Evolutionary conservation across 2,329 filamentous ascomycete genomes (phyloP), one percentile per base, ranked within the genome.

Genomic region (Davidsoniella virescens): DNA sequence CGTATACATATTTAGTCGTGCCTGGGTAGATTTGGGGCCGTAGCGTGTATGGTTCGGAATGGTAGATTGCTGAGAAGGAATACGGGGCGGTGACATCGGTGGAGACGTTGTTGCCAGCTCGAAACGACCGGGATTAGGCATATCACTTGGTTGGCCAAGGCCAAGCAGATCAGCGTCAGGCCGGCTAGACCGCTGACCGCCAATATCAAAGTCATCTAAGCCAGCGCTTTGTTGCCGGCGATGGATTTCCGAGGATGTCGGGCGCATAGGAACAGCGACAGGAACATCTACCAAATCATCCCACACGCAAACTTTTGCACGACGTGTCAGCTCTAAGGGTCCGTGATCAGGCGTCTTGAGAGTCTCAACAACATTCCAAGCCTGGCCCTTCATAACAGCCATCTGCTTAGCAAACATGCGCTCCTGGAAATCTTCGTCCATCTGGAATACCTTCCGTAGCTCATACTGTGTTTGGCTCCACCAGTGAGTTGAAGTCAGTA

Each of bases 331-430:
- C 65, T 96, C 92, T 16, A 98, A 70, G 0, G 92, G 92, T 0
- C 92, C 92, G 61, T 96, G 90, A 60, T 96, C 92, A 0, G 78
- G 72, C 16, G 84, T 84, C 64, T 98, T 98, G 54, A 98, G 73
- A 0, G 92, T 95, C 67, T 98, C 92, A 4, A 98, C 92, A 0
- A 98, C 92, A 62, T 98, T 98, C 87, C 92, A 98, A 0, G 92
- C 92, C 62, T 98, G 92, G 9, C 92, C 92, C 66, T 98, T 98
- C 87, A 98, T 94, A 53, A 98, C 92, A 1, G 92, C 90, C 54
- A 98, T 93, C 61, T 98, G 92, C 57, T 86, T 80, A n/a, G 87
- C 87, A 66, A 94, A 98, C 92, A 98, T 98, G 65, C 86, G 83
- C 67, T 98, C 92, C 63, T 96, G 87, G 64, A 98, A 98, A 65